Evolutionary conservation across 2,329 filamentous ascomycete species (phyloP), one percentile per base, ranked within the genome.

Genomic region (Penicillium sp.): DNA sequence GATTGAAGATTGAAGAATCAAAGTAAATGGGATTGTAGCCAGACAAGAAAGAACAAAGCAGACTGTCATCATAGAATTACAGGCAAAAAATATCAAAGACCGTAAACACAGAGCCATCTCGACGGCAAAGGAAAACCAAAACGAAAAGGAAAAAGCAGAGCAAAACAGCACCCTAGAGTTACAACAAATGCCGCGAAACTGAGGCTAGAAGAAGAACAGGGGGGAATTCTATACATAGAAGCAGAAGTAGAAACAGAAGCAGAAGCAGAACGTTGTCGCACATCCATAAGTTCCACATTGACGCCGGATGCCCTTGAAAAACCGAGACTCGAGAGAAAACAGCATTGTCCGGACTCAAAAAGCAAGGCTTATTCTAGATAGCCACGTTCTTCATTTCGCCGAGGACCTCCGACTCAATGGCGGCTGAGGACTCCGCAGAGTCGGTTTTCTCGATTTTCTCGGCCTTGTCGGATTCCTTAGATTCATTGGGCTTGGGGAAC

Each of bases 361-460:
- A 60, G 49, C 47, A 48, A 55, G 57, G 41, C 45, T 61, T 70
- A 76, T 55, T 61, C 65, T 74, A 79, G 55, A 79, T 78, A 38
- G 75, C 71, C 62, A 79, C 75, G 59, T 74, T 79, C 67, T 78
- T 79, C 77, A 79, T 79, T 63, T 78, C 77, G 48, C 74, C 76
- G 55, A 76, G 70, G 58, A 71, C 75, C 63, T 72, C 76, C 36
- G 66, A 71, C 49, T 74, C 76, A 63, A 72, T 65, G 57, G 60
- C 68, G 33, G 61, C 65, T 48, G 70, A 63, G 15, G 71, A 62
- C 50, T 57, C 66, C 41, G 65, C 66, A 11, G 68, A 68, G 21
- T 67, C 66, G 50, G 46, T 31, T 34, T 47, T 47, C 33, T 72
- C 65, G 50, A 57, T 63, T 53, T 69, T 70, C 46, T 70, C 65